Evolutionary conservation across 2,329 filamentous ascomycete species (phyloP).

Genomic region (Aspergillus fructus): DNA sequence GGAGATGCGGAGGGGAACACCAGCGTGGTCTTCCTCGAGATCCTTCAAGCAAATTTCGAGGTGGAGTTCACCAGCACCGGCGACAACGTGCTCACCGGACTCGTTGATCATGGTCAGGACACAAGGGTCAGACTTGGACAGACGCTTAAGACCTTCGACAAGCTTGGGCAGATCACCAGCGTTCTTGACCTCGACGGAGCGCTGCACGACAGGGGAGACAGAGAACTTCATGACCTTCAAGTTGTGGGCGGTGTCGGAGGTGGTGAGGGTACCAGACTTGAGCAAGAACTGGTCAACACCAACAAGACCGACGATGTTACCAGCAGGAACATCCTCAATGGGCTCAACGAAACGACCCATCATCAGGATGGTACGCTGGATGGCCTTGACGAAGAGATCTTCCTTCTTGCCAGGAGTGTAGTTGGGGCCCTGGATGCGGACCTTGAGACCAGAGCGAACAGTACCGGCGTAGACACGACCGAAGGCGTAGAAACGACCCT

Average conservation of each 20-base stretch:
- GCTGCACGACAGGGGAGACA: constrained; percentile 96
- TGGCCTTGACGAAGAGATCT: constrained; percentile 97
- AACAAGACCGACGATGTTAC: constrained; percentile 99
- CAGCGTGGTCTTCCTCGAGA: constrained; percentile 98
- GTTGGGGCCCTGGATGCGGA: constrained; percentile 99
- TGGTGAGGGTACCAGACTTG: constrained; percentile 99
- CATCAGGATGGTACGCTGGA: constrained; percentile 99
- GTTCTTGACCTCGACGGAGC: constrained; percentile 99
- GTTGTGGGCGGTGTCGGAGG: constrained; percentile 97
- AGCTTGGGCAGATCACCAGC: constrained; percentile 99
- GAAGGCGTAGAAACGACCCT: constrained; percentile 99
- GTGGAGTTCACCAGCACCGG: constrained; percentile 98
- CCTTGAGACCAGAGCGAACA: constrained; percentile 95
- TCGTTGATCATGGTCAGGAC: constrained; percentile 86
- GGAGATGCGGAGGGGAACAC: constrained; percentile 95
- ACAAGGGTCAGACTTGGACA: constrained; percentile 99
- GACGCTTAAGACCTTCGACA: constrained; percentile 99
- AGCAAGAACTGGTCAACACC: constrained; percentile 99
- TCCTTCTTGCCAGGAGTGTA: constrained; percentile 98
- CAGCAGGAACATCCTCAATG: constrained; percentile 97
- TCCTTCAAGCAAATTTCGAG: constrained; percentile 99
- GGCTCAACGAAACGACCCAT: constrained; percentile 99
- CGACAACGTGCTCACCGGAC: constrained; percentile 98
- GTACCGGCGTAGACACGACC: constrained; percentile 99
- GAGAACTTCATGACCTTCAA: constrained; percentile 99